These are phyloP conservation scores for Cenchrus americanus DNA, from an alignment of 176 grass and related monocot genomes.

Conservation along the genomic window DNA sequence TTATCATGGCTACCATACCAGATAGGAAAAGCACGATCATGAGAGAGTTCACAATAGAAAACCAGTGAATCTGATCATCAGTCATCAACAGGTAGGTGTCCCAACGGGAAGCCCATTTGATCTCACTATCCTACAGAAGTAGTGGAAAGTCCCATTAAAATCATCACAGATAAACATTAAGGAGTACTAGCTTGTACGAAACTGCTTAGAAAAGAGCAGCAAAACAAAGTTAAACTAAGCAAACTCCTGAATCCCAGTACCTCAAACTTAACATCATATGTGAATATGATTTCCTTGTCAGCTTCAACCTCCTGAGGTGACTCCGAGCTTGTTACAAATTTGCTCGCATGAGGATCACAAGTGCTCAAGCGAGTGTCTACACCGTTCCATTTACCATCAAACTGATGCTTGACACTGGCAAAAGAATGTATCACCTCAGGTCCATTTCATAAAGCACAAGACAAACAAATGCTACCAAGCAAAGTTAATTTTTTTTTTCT, in stretches of 20 bases:
- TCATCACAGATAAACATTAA: slow-evolving; percentile 1
- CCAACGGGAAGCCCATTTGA: slow-evolving; percentile 78
- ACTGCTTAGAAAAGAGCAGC: background rate
- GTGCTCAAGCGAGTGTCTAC: slow-evolving; percentile 61
- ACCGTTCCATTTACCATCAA: slow-evolving; percentile 54
- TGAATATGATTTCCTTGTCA: slow-evolving; percentile 62
- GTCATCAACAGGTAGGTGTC: slow-evolving; percentile 75
- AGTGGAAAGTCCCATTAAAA: slow-evolving; percentile 29
- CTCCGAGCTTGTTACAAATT: slow-evolving; percentile 40
- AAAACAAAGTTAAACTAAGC: slow-evolving; percentile 5
- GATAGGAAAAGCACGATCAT: slow-evolving; percentile 76
- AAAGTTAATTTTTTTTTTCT: background rate
- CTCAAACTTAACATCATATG: slow-evolving; percentile 66
- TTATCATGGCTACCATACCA: slow-evolving; percentile 82
- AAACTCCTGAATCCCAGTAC: slow-evolving; percentile 37
- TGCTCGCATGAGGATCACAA: slow-evolving; percentile 64
- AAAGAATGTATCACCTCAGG: slow-evolving; percentile 33
- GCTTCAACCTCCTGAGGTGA: slow-evolving; percentile 61
- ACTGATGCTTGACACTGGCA: slow-evolving; percentile 60
- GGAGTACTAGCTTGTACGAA: slow-evolving; percentile 31
- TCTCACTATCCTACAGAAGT: slow-evolving; percentile 58
- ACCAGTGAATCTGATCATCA: slow-evolving; percentile 80
- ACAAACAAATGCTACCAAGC: background rate
- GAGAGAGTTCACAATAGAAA: slow-evolving; percentile 73
- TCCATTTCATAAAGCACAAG: slow-evolving; percentile 8